These are phyloP conservation scores for Coemansia sp. DNA, from an alignment of 192 early-diverging fungal genomes.

Conservation along the genomic window DNA sequence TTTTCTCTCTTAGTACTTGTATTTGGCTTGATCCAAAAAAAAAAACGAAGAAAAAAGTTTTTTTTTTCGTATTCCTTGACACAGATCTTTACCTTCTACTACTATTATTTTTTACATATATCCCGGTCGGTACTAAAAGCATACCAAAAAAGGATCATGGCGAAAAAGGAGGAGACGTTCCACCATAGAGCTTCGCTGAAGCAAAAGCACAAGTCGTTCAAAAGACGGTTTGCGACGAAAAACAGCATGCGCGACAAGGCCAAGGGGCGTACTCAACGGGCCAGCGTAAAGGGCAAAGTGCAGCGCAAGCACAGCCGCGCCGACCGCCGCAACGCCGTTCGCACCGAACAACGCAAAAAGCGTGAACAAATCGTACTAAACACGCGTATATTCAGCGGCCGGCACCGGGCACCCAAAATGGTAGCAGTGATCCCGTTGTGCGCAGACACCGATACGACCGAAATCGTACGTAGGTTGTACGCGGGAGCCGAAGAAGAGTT, in stretches of 20 bases:
- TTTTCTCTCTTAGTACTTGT: too few species aligned
- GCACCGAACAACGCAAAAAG: conserved; percentile 80
- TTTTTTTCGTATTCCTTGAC: conserved; percentile 4
- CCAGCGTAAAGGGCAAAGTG: conserved; percentile 60
- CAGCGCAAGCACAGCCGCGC: conserved; percentile 60
- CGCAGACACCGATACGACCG: conserved; percentile 65
- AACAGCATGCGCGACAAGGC: conserved; percentile 73
- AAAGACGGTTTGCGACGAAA: conserved; percentile 88
- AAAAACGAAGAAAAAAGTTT: conserved; percentile 3
- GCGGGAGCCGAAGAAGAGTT: conserved; percentile 59
- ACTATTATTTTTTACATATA: not conserved
- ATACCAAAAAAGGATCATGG: conserved; percentile 11
- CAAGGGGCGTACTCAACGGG: conserved; percentile 79
- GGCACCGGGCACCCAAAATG: conserved; percentile 83
- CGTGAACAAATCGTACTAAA: conserved; percentile 67
- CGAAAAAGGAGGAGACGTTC: conserved; percentile 43
- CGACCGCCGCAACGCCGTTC: conserved; percentile 82
- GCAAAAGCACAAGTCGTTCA: conserved; percentile 96
- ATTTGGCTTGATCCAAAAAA: too few species aligned
- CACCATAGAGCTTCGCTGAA: conserved; percentile 81
- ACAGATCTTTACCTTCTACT: too few species aligned
- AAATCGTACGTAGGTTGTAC: conserved; percentile 53
- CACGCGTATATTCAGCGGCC: conserved; percentile 84
- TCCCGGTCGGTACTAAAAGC: not conserved
- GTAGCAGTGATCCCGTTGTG: conserved; percentile 90